Conservation (phyloP, 2,329 filamentous ascomycete genomes). For the Penicillium sp. region DNA sequence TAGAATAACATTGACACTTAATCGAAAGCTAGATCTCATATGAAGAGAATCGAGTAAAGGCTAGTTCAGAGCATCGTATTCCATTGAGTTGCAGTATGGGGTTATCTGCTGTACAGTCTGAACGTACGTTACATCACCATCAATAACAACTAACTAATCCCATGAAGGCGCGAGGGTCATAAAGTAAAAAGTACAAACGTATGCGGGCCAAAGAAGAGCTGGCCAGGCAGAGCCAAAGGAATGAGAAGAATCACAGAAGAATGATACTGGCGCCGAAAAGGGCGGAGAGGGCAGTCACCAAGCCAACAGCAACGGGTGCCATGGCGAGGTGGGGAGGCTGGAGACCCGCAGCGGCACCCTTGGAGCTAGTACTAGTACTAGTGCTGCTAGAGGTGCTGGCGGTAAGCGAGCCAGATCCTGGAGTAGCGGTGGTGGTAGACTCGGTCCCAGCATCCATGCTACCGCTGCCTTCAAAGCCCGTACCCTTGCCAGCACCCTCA, state of each 20-base stretch:
- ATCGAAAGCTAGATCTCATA: too few species aligned
- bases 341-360: conserved; percentile 42
- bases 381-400: conserved; percentile 24
- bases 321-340: conserved; percentile 40
- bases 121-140: not conserved
- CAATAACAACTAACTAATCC: not conserved
- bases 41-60: not conserved
- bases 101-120: not conserved
- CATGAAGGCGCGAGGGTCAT: not conserved
- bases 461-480: conserved; percentile 57
- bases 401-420: conserved; percentile 49
- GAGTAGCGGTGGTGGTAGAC: conserved; percentile 50
- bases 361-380: conserved; percentile 26
- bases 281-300: conserved; percentile 54
- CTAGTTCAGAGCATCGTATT: not conserved
- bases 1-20: too few species aligned
- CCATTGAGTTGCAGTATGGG: not conserved
- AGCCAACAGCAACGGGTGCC: conserved; percentile 53
- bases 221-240: not conserved
- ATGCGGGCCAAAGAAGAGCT: not conserved
- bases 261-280: conserved; percentile 53
- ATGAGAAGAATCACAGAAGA: conserved; percentile 26
- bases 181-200: not conserved
- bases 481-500: conserved; percentile 58
- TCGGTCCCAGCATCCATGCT: conserved; percentile 57